Base-by-base conservation (phyloP, 2,329 filamentous ascomycete species). In the Ploettnerulaceae sp. region DNA sequence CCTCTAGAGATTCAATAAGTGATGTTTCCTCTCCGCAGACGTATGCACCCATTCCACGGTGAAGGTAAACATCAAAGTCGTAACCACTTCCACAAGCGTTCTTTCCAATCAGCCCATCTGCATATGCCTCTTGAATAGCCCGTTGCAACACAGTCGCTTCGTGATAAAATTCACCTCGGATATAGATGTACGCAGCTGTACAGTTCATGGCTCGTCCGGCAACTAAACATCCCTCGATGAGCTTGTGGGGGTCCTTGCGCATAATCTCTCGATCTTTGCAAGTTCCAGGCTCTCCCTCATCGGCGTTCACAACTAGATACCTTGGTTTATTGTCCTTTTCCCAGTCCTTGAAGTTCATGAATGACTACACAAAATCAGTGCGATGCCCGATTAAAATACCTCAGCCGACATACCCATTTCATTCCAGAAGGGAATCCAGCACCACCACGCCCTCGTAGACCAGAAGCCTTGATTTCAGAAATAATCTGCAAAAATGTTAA, bases 311-410 rank as follows among this genome's bases (percentile, higher is more conserved):
- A 52, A 98, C 91, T 45, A 98, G 76, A 66, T 98, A 98, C 64
- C 93, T 84, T 57, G 93, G 93, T 72, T 95, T 95, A 61, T 71
- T 85, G 68, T 97, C 93, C 73, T 98, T 95, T 64, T 98, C 91
- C 93, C 93, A 98, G 63, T 89, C 93, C 73, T 96, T 96, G 77
- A 91, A 90, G 77, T 98, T 98, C 93, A 98, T 98, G 71, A 98
- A 98, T 39, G 90, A 96, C 89, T 95, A 64, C 32, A 24, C 15
- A 51, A 36, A 54, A 49, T 55, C 40, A 63, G 52, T 41, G 17
- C 31, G 17, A 36, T 49, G n/a, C 14, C 8, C 17, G 12, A 24
- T 28, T 20, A 26, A 31, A 18, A 22, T 37, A 8, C 20, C 17
- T 29, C 20, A 24, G 15, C 22, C 33, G 58, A 74, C 82, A 60